Evolutionary conservation across 2,329 filamentous ascomycete species (phyloP), one percentile per base, ranked within the genome.

Genomic region (Dactylellina cionopaga): DNA sequence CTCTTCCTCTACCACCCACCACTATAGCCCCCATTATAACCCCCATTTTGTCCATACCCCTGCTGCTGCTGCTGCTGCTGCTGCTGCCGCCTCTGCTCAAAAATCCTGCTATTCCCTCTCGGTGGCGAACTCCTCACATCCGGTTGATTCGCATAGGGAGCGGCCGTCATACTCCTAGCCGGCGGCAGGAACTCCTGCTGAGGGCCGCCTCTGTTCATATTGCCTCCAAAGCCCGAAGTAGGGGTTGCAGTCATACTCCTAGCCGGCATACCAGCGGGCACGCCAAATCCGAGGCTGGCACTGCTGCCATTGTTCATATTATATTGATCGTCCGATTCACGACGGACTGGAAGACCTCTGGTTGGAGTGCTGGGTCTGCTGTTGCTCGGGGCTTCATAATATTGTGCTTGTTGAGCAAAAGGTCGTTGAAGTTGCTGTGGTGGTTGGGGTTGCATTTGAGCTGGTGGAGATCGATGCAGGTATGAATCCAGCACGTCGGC

Each of bases 401-500:
- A 43, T 5, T 60, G 54, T 29, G 35, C 59, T 33, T 60, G 51
- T 11, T 71, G 66, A n/a, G 55, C 49, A 24, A 72, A 72, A 1
- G 68, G 68, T 22, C 68, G 46, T 11, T 63, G 52, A n/a, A 58
- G 43, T 29, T 63, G 68, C 25, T 56, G 68, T 2, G 60, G 59
- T 3, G 59, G 68, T 24, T 55, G 37, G 10, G 37, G 54, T 35
- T 58, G 62, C 31, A 43, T 58, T 44, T 64, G 58, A 17, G 49
- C 22, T 17, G 17, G 58, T 25, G 59, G 47, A 1, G 68, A 65
- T 3, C 51, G 41, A 25, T 69, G 54, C 13, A 72, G 51, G 46
- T 72, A 72, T 0, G 68, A 72, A 29, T 72, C 68, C 15, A 72
- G 27, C 15, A 72, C 68, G 17, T 72, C 68, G 37, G 68, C 68